A percentile compares a stretch with the other conserved stretches of the same genome.
phyloP scores from a whole-genome alignment of 768 basidiomycete genomes.

The Zangia roseola region DNA sequence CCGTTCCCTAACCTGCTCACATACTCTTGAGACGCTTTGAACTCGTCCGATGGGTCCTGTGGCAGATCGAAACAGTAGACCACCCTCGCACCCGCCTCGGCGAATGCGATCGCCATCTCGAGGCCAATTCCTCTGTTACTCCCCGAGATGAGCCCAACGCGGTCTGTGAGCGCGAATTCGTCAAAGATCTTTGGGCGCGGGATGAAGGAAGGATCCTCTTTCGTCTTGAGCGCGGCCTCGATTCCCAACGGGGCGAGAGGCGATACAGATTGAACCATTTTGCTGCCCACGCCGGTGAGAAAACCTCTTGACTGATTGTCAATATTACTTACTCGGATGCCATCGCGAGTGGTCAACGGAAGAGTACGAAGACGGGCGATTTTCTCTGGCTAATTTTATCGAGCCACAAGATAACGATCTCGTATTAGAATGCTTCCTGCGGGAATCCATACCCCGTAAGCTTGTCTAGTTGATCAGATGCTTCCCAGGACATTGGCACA shows the following conservation, averaged over 20 bases:
- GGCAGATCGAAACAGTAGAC: slow-evolving; percentile 73
- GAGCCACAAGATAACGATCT: too few relatives aligned
- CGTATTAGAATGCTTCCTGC: too few relatives aligned
- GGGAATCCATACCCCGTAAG: too few relatives aligned
- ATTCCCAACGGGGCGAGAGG: slow-evolving; percentile 64
- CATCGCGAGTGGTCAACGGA: too few relatives aligned
- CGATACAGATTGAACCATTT: slow-evolving; percentile 43
- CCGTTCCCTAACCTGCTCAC: slow-evolving; percentile 44
- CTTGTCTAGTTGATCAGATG: too few relatives aligned
- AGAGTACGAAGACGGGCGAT: too few relatives aligned
- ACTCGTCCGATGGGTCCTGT: slow-evolving; percentile 53
- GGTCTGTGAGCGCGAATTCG: slow-evolving; percentile 56
- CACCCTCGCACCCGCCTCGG: slow-evolving; percentile 68
- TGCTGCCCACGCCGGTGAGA: not conserved
- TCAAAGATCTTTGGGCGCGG: slow-evolving; percentile 54
- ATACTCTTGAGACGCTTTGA: slow-evolving; percentile 51
- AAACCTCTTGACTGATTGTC: not conserved
- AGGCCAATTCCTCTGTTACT: slow-evolving; percentile 72
- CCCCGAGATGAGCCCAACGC: slow-evolving; percentile 62
- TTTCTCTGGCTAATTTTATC: too few relatives aligned
- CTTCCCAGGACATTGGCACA: too few relatives aligned
- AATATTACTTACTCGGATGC: not conserved
- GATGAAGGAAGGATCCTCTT: slow-evolving; percentile 31
- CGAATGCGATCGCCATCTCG: slow-evolving; percentile 77
- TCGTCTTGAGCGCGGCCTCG: slow-evolving; percentile 50